Conservation (phyloP, 1,139 yeast genomes). For the Candida glucosophila region DNA sequence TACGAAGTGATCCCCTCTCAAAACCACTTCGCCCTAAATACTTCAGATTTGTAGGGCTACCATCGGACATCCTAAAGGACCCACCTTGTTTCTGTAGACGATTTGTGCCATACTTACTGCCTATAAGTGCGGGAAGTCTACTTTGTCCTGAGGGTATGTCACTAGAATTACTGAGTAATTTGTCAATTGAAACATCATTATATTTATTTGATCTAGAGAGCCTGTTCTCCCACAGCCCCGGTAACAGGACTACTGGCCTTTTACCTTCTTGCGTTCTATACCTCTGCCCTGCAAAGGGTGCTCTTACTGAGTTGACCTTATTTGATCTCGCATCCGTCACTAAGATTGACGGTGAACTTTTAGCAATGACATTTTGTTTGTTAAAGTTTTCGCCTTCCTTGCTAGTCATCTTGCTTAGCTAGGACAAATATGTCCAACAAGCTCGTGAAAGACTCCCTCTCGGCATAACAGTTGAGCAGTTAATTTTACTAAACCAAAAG, state of each 20-base stretch:
- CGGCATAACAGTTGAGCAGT: too few relatives aligned
- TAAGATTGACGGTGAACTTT: slow-evolving; percentile 84
- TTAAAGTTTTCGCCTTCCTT: slow-evolving; percentile 1
- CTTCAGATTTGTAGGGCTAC: slow-evolving; percentile 2
- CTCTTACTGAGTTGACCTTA: slow-evolving; percentile 49
- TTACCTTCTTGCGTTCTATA: too few relatives aligned
- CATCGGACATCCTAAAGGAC: too few relatives aligned
- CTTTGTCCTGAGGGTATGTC: slow-evolving; percentile 80
- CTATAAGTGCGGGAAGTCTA: slow-evolving; percentile 30
- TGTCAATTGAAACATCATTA: slow-evolving; percentile 66
- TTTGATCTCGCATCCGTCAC: slow-evolving; percentile 81
- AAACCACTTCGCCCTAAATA: neutral
- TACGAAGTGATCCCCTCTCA: slow-evolving; percentile 8
- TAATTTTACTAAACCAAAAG: too few relatives aligned
- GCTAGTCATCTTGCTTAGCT: neutral
- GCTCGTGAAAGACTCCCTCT: too few relatives aligned
- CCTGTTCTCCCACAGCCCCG: slow-evolving; percentile 10
- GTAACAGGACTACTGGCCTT: slow-evolving; percentile 22
- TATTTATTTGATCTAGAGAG: slow-evolving; percentile 32
- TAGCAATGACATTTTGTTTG: slow-evolving; percentile 62
- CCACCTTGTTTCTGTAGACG: slow-evolving; percentile 1
- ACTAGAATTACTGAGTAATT: slow-evolving; percentile 62
- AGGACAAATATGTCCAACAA: neutral
- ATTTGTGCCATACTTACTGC: slow-evolving; percentile 6
- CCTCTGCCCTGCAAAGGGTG: slow-evolving; percentile 77